A percentile compares a stretch with the other conserved stretches of the same genome.
Conservation (phyloP, 371 early-diverging fungal genomes). For the Haplosporangium sp. region DNA sequence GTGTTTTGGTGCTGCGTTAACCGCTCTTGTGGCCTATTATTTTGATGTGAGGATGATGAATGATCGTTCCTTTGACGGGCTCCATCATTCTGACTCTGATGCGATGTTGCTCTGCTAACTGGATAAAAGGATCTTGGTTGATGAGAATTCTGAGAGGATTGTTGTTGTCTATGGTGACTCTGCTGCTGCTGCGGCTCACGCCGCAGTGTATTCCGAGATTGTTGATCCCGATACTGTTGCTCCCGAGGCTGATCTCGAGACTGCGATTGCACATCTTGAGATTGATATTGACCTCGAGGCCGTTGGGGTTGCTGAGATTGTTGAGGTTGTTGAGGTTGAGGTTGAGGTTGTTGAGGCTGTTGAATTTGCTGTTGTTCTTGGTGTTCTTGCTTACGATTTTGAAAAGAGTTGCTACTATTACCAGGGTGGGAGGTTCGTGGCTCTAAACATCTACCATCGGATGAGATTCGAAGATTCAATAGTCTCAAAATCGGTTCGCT, state of each 20-base stretch:
- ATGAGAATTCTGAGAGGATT: background rate
- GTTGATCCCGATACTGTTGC: background rate
- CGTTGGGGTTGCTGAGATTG: background rate
- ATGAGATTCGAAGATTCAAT: slow-evolving; percentile 21
- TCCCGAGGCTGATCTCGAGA: slow-evolving; percentile 3
- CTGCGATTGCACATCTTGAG: background rate
- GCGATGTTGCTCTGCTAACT: background rate
- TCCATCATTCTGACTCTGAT: background rate
- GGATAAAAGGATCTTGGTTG: background rate
- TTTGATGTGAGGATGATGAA: too few relatives aligned
- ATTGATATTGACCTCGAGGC: background rate
- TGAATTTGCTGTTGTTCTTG: background rate
- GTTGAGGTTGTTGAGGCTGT: background rate
- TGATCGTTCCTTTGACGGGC: too few relatives aligned
- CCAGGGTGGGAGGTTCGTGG: background rate
- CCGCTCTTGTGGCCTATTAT: too few relatives aligned
- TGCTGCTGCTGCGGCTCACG: slow-evolving; percentile 10
- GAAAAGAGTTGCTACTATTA: background rate
- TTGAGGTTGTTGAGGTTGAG: background rate
- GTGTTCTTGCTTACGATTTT: background rate
- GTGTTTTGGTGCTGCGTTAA: too few relatives aligned
- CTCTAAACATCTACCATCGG: slow-evolving; percentile 28
- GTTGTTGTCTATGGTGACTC: background rate
- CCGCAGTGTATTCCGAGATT: slow-evolving; percentile 5
- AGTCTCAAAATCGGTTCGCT: slow-evolving; percentile 30